Base-by-base conservation (phyloP, 257 asterid species). In the Solanum chiquidenum region DNA sequence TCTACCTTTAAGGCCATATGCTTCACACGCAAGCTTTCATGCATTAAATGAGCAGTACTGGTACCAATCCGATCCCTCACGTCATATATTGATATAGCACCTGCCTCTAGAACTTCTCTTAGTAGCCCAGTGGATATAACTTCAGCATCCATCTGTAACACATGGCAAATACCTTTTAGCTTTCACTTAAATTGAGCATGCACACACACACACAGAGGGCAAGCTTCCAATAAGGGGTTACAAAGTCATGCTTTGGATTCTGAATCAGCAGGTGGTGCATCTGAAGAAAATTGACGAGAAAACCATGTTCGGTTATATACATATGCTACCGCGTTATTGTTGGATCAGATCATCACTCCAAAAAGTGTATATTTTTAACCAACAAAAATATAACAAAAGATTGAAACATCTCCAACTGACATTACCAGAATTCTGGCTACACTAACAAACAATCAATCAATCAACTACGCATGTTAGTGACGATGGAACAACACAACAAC, bases 91-190 rank as follows among this genome's bases (percentile, higher is more conserved):
- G 98, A 91, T 88, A 94, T 77, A 23, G 90, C 95, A 80, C 98
- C 98, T 64, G 91, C 94, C 88, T 93, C 98, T 1, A 94, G 52
- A 27, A 91, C 93, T 92, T 94, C 94, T 89, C 95, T 89, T 77
- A 96, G 92, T 44, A 96, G 87, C 77, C 95, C 99, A 64, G 98
- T 98, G 72, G 97, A 94, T 73, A 96, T 95, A 87, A 96, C 97
- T 89, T 96, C 97, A 3, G 98, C 98, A 91, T 96, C 99, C 99
- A 95, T 96, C 98, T 96, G 94, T 40, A 38, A 68, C 31, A 85
- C 0, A 88, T 86, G 72, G 68, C 42, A 90, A n/a, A 42, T 66
- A 64, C 72, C 37, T 85, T 64, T 80, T 85, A 66, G 33, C 58
- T 40, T 49, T 85, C 64, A 23, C 6, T 25, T 40, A 76, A 33